These are phyloP conservation scores for Jackrogersella multiformis DNA, from an alignment of 495 filamentous ascomycete genomes.

Conservation along the genomic window DNA sequence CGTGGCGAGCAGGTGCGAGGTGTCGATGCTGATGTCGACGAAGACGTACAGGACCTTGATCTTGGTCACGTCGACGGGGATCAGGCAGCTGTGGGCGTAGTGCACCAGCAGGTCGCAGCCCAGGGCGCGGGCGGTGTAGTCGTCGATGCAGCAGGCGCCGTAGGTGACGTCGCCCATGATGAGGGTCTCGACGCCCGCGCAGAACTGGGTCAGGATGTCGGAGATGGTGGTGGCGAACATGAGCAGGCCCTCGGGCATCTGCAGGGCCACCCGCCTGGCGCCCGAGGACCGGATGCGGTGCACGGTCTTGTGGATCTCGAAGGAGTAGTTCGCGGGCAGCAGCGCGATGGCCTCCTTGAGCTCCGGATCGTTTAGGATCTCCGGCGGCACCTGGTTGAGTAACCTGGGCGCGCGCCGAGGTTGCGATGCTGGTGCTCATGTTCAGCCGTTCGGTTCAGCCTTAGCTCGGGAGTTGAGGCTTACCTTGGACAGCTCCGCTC, in stretches of 20 bases:
- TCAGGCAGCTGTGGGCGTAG: slow-evolving; percentile 96
- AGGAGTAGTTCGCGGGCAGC: slow-evolving; percentile 93
- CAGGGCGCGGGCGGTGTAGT: slow-evolving; percentile 93
- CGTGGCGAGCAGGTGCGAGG: slow-evolving; percentile 81
- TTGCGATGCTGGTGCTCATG: slow-evolving; percentile 53
- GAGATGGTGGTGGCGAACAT: slow-evolving; percentile 98
- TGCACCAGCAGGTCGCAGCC: slow-evolving; percentile 96
- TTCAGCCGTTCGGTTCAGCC: slow-evolving; percentile 23
- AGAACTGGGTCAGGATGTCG: slow-evolving; percentile 95
- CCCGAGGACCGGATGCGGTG: slow-evolving; percentile 84
- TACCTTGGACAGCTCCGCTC: slow-evolving; percentile 71
- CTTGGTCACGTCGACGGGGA: slow-evolving; percentile 92
- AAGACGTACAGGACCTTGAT: slow-evolving; percentile 98
- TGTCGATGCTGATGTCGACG: slow-evolving; percentile 96
- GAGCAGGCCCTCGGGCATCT: slow-evolving; percentile 95
- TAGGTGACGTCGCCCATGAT: slow-evolving; percentile 99
- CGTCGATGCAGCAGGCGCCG: slow-evolving; percentile 98
- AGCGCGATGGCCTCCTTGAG: slow-evolving; percentile 88
- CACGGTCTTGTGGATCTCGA: slow-evolving; percentile 98
- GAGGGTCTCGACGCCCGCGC: slow-evolving; percentile 85
- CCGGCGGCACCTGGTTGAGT: slow-evolving; percentile 86
- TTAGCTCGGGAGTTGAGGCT: background rate
- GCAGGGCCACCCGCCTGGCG: slow-evolving; percentile 84
- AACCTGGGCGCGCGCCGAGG: slow-evolving; percentile 76
- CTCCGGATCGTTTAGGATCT: slow-evolving; percentile 86